A percentile compares a stretch with the other conserved stretches of the same genome.
phyloP scores from a whole-genome alignment of 23 red algal species.

The Gracilaria gracilis region DNA sequence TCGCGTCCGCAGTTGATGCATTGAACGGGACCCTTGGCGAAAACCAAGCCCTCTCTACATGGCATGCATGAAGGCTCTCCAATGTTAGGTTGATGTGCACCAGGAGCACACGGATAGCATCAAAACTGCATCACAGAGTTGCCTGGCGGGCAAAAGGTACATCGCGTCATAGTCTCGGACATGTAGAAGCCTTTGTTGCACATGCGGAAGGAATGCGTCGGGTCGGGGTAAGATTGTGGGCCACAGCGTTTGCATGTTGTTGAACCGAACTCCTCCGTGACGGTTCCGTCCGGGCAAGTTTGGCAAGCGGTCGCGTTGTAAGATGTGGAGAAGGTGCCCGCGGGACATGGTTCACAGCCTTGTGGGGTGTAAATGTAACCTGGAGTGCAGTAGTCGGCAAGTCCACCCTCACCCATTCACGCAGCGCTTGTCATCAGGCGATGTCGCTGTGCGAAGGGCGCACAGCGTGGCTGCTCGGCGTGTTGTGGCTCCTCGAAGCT shows the following conservation, averaged over 20 bases:
- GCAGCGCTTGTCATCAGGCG: too few species aligned
- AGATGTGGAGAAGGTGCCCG: conserved; percentile 14
- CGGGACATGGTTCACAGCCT: conserved; percentile 5
- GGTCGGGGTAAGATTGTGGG: background rate
- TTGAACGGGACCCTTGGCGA: background rate
- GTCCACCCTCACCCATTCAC: too few species aligned
- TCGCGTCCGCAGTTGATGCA: conserved; percentile 19
- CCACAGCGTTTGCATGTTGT: conserved; percentile 7
- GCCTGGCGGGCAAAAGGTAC: conserved; percentile 16
- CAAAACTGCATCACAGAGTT: conserved; percentile 37
- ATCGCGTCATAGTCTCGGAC: background rate
- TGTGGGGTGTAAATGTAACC: conserved; percentile 17
- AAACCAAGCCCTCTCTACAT: conserved; percentile 7
- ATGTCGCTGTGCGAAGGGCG: too few species aligned
- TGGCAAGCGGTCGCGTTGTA: conserved; percentile 15
- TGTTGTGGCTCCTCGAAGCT: conserved; percentile 3
- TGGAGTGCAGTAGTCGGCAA: conserved; percentile 8
- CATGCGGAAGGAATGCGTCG: background rate
- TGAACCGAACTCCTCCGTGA: conserved; percentile 15
- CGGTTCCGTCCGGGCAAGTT: background rate
- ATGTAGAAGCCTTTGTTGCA: conserved; percentile 23
- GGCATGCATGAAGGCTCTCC: background rate
- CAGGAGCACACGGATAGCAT: conserved; percentile 31
- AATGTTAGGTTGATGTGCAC: background rate
- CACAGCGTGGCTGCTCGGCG: too few species aligned